These are phyloP conservation scores for Taphrina confusa DNA, from an alignment of 1,139 yeast species.

Conservation along the genomic window DNA sequence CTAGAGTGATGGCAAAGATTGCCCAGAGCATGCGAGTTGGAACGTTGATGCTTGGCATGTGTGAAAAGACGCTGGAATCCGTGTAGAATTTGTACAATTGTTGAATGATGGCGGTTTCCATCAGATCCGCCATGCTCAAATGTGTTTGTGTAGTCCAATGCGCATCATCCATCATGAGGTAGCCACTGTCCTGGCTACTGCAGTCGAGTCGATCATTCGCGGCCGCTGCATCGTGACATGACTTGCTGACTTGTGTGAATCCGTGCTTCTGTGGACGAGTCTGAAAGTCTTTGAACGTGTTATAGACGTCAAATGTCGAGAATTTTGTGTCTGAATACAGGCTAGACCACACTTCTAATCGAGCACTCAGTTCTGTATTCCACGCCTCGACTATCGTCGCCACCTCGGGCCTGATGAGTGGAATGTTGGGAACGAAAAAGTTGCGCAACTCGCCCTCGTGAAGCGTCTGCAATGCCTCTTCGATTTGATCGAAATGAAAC, in stretches of 20 bases:
- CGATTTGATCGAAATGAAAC: too few relatives aligned
- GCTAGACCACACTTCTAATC: not conserved
- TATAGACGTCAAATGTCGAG: not conserved
- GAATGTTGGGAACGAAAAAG: not conserved
- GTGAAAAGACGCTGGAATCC: not conserved
- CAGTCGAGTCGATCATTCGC: not conserved
- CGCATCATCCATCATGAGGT: constrained; percentile 8
- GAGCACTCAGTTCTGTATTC: not conserved
- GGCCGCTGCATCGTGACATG: not conserved
- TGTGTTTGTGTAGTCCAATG: constrained; percentile 9
- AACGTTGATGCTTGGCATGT: not conserved
- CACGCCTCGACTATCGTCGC: not conserved
- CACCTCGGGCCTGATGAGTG: not conserved
- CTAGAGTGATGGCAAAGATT: not conserved
- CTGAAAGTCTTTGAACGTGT: not conserved
- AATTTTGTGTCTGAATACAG: not conserved
- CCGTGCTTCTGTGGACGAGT: not conserved
- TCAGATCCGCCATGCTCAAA: not conserved
- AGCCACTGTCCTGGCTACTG: not conserved
- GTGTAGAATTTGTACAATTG: not conserved
- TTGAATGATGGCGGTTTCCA: not conserved
- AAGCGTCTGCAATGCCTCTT: too few relatives aligned
- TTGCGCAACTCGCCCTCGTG: not conserved
- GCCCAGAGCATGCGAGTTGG: not conserved
- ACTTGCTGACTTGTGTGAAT: not conserved